These are phyloP conservation scores for Penicillium turbatum DNA, from an alignment of 495 filamentous ascomycete species.

Conservation along the genomic window DNA sequence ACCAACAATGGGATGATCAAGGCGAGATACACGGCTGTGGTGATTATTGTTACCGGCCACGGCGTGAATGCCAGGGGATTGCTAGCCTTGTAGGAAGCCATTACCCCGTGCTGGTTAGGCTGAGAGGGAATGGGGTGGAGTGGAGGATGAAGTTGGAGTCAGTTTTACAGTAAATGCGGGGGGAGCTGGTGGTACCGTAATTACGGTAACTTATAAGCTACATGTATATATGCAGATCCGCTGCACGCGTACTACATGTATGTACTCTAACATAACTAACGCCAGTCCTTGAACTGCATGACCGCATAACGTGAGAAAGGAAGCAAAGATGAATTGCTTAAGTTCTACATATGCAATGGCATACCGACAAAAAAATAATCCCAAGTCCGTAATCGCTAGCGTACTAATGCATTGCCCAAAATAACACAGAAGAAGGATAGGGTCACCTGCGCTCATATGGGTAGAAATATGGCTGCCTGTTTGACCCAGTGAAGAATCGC, in stretches of 20 bases:
- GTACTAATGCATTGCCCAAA: conserved; percentile 35
- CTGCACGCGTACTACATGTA: background rate
- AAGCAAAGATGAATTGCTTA: conserved; percentile 1
- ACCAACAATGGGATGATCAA: conserved; percentile 65
- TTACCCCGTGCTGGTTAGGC: conserved; percentile 10
- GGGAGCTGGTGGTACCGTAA: conserved; percentile 12
- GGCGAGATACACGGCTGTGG: conserved; percentile 63
- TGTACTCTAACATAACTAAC: conserved; percentile 1
- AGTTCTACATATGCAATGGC: conserved; percentile 19
- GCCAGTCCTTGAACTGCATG: background rate
- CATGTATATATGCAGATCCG: background rate
- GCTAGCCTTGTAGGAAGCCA: conserved; percentile 37
- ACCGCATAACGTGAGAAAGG: background rate
- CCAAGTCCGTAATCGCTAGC: conserved; percentile 21
- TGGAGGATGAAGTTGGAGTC: conserved; percentile 15
- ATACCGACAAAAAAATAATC: conserved; percentile 17
- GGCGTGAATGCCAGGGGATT: conserved; percentile 60
- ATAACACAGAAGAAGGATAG: conserved; percentile 21
- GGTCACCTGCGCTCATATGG: conserved; percentile 29
- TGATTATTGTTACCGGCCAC: conserved; percentile 68
- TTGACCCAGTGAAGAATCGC: conserved; percentile 10
- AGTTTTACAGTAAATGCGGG: conserved; percentile 21
- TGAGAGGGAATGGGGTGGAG: conserved; percentile 1
- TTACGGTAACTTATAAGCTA: conserved; percentile 13
- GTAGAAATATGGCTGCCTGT: conserved; percentile 22